A percentile compares a stretch with the other conserved stretches of the same genome.
Conservation (phyloP, 257 asterid species). For the Petunia axillaris region DNA sequence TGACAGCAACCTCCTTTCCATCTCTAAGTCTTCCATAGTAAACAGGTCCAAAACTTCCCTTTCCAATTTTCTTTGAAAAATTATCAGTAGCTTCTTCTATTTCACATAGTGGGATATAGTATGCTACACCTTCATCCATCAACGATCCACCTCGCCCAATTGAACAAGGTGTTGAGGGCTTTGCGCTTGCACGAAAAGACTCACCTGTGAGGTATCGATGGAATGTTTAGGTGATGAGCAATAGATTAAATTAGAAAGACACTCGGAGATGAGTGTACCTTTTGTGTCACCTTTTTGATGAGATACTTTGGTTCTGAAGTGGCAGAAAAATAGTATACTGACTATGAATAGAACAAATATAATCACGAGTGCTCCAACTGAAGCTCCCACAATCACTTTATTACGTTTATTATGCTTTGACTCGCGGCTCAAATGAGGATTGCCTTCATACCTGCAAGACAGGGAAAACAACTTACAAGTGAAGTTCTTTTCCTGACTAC, state of each 20-base stretch:
- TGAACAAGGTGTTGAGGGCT: conserved; percentile 50
- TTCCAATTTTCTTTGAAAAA: conserved; percentile 78
- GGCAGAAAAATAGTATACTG: conserved; percentile 55
- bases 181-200: conserved; percentile 61
- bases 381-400: conserved; percentile 54
- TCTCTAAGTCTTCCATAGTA: conserved; percentile 86
- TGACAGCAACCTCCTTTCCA: conserved; percentile 94
- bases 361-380: conserved; percentile 59
- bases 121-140: conserved; percentile 92
- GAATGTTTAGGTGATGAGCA: conserved; percentile 8
- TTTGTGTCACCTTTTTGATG: conserved; percentile 43
- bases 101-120: conserved; percentile 71
- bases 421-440: conserved; percentile 58
- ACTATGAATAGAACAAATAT: conserved; percentile 60
- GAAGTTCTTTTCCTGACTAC: background rate
- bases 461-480: conserved; percentile 15
- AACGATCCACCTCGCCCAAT: conserved; percentile 71
- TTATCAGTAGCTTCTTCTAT: conserved; percentile 75
- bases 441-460: conserved; percentile 71
- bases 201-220: conserved; percentile 44
- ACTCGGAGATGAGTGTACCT: conserved; percentile 40
- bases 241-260: background rate
- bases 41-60: conserved; percentile 98
- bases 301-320: conserved; percentile 45
- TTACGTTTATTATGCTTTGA: conserved; percentile 42